These are phyloP conservation scores for Haematococcus lacustris DNA, from an alignment of 139 green algal species.

Conservation along the genomic window DNA sequence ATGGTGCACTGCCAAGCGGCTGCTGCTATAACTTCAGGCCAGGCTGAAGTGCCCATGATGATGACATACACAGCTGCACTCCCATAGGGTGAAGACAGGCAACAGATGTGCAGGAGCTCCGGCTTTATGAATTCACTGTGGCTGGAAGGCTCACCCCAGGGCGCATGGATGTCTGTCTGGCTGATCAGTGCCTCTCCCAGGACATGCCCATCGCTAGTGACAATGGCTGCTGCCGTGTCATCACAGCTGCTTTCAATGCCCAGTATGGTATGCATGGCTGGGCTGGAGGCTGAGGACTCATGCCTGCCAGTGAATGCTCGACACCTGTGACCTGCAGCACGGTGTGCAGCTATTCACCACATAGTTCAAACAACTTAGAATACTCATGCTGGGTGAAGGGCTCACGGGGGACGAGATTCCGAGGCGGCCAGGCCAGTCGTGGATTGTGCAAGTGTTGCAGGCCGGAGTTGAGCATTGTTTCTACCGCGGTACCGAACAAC, in stretches of 20 bases:
- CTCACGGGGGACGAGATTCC: too few species aligned
- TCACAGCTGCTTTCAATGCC: slow-evolving; percentile 96
- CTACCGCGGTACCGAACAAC: slow-evolving; percentile 88
- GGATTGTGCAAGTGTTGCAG: background rate
- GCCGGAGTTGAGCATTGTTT: slow-evolving; percentile 83
- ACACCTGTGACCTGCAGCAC: background rate
- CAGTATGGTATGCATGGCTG: slow-evolving; percentile 42
- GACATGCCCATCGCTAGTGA: slow-evolving; percentile 62
- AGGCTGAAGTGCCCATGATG: background rate
- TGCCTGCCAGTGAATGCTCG: background rate
- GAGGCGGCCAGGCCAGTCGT: background rate
- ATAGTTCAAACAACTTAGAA: too few species aligned
- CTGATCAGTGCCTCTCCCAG: slow-evolving; percentile 70
- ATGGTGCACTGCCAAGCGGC: background rate
- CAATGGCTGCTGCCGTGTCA: slow-evolving; percentile 88
- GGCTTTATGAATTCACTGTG: background rate
- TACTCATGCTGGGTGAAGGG: background rate
- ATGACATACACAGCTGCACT: background rate
- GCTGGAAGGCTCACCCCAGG: slow-evolving; percentile 59
- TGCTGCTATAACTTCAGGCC: too few species aligned
- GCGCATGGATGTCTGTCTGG: slow-evolving; percentile 85
- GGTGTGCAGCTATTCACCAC: slow-evolving; percentile 41
- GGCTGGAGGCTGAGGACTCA: background rate
- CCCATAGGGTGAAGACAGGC: background rate
- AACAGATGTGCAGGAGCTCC: background rate